Evolutionary conservation across 129 eudicot species (phyloP).

Genomic region (Logfia minima): DNA sequence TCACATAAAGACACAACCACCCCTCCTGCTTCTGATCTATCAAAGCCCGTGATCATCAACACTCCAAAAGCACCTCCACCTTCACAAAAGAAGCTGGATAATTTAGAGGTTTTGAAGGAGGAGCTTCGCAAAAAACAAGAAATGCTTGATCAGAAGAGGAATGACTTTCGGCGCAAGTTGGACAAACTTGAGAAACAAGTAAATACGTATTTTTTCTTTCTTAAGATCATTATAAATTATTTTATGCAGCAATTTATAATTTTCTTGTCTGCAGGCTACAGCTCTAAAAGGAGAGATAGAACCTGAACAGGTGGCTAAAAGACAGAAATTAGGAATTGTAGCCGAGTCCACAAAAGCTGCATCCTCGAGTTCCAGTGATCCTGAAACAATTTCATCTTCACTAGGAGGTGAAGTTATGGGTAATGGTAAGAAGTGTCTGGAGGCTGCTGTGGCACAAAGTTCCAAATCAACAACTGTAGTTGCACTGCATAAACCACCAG

Average conservation of each 20-base stretch:
- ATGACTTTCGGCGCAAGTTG: conserved; percentile 66
- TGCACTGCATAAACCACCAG: conserved; percentile 41
- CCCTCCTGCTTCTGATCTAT: conserved; percentile 45
- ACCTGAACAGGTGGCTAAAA: conserved; percentile 52
- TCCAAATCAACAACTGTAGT: conserved; percentile 32
- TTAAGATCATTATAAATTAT: not conserved
- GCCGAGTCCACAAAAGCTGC: conserved; percentile 44
- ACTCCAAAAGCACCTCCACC: conserved; percentile 62
- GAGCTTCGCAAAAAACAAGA: conserved; percentile 93
- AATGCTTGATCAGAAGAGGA: conserved; percentile 88
- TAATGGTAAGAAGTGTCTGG: conserved; percentile 36
- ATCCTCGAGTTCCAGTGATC: conserved; percentile 33
- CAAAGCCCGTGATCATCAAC: conserved; percentile 46
- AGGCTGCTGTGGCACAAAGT: conserved; percentile 31
- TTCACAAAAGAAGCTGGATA: conserved; percentile 78
- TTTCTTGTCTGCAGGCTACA: conserved; percentile 56
- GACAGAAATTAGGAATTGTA: conserved; percentile 45
- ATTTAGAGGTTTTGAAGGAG: conserved; percentile 82
- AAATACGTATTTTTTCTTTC: conserved; percentile 17
- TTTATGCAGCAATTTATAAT: conserved; percentile 8
- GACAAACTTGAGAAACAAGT: conserved; percentile 84
- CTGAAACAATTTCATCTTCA: conserved; percentile 35
- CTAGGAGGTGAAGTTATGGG: conserved; percentile 35
- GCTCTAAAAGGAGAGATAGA: conserved; percentile 57
- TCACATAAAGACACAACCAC: conserved; percentile 38